Base-by-base conservation (phyloP, 1,139 yeast species). In the Williopsis jadinii region DNA sequence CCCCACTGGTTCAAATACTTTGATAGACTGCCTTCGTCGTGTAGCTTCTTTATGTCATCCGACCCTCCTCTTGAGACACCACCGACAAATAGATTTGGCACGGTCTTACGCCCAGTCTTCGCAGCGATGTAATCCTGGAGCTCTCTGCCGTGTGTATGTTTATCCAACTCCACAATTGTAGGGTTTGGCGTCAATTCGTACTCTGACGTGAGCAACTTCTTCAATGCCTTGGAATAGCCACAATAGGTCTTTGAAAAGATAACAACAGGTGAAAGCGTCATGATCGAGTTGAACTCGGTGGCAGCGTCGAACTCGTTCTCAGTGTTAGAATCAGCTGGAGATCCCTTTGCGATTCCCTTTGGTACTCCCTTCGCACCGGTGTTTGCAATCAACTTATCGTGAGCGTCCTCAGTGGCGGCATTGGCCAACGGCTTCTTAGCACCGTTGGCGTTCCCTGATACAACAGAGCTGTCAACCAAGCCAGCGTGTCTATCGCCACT, bases 121-220 rank as follows among this genome's bases (percentile, higher is more conserved):
- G 68, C 67, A 11, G 68, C 77, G 42, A 84, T 67, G 58, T 77
- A 77, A 12, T 64, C 70, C 58, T 83, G 92, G 46, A 84, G 66
- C 43, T 70, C 76, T 11, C 62, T 59, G 2, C 92, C 92, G 54
- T 80, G 73, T 37, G 73, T 71, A 59, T 88, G 95, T 55, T 69
- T 71, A 62, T 92, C 97, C 42, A 92, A 71, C 59, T 92, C 97
- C 27, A 90, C 87, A 37, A 85, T 72, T 11, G 70, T 59, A 5
- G 87, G 90, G 34, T 68, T 66, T 3, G 97, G 98, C 1, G 74
- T 70, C 45, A 92, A 77, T 43, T 73, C 72, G 63, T 86, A 88
- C 51, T 77, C 75, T 26, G 74, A 75, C 26, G 63, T 61, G 40
- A 92, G 68, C 36, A 88, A 66, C 30, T 73, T 70, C 66, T 90